These are phyloP conservation scores for Discostella stelligeroides DNA, from an alignment of 108 stramenopile species.

Conservation along the genomic window DNA sequence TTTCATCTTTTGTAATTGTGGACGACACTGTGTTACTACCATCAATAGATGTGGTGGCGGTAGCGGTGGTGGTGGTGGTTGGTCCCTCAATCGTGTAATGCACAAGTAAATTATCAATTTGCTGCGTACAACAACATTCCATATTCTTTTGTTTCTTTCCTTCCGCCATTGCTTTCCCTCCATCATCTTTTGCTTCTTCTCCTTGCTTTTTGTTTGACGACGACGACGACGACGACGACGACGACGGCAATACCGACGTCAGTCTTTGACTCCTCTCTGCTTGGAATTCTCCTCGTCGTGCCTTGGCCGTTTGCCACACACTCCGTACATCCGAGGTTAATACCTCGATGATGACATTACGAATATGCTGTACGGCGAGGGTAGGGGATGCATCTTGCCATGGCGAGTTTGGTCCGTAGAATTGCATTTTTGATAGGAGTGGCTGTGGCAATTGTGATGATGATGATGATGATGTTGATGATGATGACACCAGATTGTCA, in stretches of 20 bases:
- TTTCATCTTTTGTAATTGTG: slow-evolving; percentile 32
- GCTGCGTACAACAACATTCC: slow-evolving; percentile 82
- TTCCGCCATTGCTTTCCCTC: too few relatives aligned
- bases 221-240: background rate
- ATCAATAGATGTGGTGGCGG: too few relatives aligned
- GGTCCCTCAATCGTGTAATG: slow-evolving; percentile 59
- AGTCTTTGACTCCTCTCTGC: slow-evolving; percentile 73
- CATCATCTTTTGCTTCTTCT: too few relatives aligned
- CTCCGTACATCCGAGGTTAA: slow-evolving; percentile 79
- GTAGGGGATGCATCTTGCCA: slow-evolving; percentile 40
- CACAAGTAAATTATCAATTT: slow-evolving; percentile 80
- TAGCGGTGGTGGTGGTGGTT: too few relatives aligned
- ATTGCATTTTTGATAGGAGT: slow-evolving; percentile 54
- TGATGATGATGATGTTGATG: slow-evolving; percentile 24
- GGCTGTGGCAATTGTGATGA: too few relatives aligned
- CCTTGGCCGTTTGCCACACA: slow-evolving; percentile 80
- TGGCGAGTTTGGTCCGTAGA: slow-evolving; percentile 68
- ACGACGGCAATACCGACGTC: slow-evolving; percentile 6
- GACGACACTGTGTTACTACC: too few relatives aligned
- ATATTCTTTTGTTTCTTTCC: too few relatives aligned
- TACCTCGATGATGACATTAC: slow-evolving; percentile 66
- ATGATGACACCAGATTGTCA: slow-evolving; percentile 35
- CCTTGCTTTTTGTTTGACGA: too few relatives aligned
- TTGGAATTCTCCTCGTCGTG: slow-evolving; percentile 72
- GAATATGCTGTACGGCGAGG: slow-evolving; percentile 45